Evolutionary conservation across 345 rosid species (phyloP).

Genomic region (Citrus sinensis): DVS_A1.0 CM039167.1:1921501-1922000

Average conservation of each 20-base stretch:
- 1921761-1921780: too few species aligned
- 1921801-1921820: too few species aligned
- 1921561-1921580: not conserved
- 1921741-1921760: not conserved
- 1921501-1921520: not conserved
- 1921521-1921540: not conserved
- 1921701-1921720: slow-evolving; percentile 9
- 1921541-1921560: not conserved
- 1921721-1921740: not conserved
- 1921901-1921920: slow-evolving; percentile 91
- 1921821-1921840: slow-evolving; percentile 60
- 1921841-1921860: slow-evolving; percentile 90
- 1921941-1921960: not conserved
- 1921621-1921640: slow-evolving; percentile 78
- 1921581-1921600: slow-evolving; percentile 13
- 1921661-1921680: slow-evolving; percentile 79
- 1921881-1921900: slow-evolving; percentile 89
- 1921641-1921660: slow-evolving; percentile 66
- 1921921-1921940: slow-evolving; percentile 47
- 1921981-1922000: not conserved
- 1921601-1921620: slow-evolving; percentile 79
- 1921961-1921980: not conserved
- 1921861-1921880: slow-evolving; percentile 76
- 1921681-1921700: slow-evolving; percentile 4
- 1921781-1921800: not conserved